These are phyloP conservation scores for Termitomyces sp. DNA, from an alignment of 768 basidiomycete genomes.

Conservation along the genomic window DNA sequence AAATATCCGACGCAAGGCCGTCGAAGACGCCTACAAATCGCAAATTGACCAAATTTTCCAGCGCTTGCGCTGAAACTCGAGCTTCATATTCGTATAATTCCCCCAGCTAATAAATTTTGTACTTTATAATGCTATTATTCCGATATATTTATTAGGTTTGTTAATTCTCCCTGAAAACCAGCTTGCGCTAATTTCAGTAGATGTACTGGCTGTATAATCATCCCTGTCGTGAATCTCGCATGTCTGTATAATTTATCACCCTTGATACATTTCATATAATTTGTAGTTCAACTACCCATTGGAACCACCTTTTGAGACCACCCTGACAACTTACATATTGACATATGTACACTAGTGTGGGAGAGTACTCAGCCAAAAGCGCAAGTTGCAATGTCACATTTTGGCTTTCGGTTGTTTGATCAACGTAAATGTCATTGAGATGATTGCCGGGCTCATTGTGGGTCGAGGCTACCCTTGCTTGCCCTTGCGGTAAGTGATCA, in stretches of 20 bases:
- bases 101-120: neutral
- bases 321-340: neutral
- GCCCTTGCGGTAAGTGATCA: neutral
- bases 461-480: neutral
- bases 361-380: neutral
- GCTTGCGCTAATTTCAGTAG: neutral
- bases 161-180: neutral
- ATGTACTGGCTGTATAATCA: constrained; percentile 2
- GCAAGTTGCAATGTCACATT: neutral
- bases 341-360: neutral
- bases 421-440: neutral
- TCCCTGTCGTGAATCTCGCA: neutral
- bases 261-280: neutral
- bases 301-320: neutral
- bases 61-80: constrained; percentile 4
- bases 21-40: constrained; percentile 57
- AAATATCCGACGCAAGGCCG: constrained; percentile 71
- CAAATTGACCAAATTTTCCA: constrained; percentile 56
- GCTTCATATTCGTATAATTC: neutral
- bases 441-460: neutral
- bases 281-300: neutral
- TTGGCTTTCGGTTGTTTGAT: neutral
- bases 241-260: neutral
- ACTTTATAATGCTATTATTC: neutral
- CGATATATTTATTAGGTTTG: neutral